Evolutionary conservation across 2,329 filamentous ascomycete species (phyloP).

Genomic region (Ophiostoma ips): DNA sequence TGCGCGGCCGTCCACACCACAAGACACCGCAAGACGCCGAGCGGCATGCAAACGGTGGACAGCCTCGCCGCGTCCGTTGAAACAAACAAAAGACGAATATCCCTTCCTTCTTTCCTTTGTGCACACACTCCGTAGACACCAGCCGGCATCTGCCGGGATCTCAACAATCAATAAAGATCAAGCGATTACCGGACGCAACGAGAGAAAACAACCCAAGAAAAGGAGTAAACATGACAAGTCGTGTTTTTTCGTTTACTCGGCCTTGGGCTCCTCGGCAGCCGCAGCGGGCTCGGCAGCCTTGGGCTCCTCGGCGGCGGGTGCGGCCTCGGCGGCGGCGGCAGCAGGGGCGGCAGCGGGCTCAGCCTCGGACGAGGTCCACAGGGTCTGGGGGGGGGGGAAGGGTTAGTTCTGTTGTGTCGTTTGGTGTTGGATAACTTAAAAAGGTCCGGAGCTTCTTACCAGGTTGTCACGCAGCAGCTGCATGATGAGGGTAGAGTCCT

Average conservation of each 20-base stretch:
- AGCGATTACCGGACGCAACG: conserved; percentile 24
- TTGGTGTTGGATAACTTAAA: conserved; percentile 42
- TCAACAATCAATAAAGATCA: conserved; percentile 27
- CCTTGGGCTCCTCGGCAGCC: conserved; percentile 55
- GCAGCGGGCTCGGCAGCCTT: conserved; percentile 37
- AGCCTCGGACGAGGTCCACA: conserved; percentile 90
- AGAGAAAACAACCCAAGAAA: conserved; percentile 20
- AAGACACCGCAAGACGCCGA: too few relatives aligned
- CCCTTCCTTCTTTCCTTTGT: conserved; percentile 35
- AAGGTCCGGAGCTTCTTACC: conserved; percentile 93
- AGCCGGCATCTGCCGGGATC: conserved; percentile 31
- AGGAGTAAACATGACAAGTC: conserved; percentile 8
- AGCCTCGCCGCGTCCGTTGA: conserved; percentile 3
- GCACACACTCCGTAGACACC: conserved; percentile 53
- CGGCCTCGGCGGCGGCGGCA: conserved; percentile 22
- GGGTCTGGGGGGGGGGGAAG: conserved; percentile 56
- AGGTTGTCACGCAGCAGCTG: conserved; percentile 97
- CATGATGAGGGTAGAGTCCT: conserved; percentile 98
- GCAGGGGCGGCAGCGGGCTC: conserved; percentile 47
- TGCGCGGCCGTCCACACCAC: conserved; percentile 9
- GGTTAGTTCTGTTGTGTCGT: conserved; percentile 16
- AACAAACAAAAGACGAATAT: conserved; percentile 8
- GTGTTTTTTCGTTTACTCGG: conserved; percentile 35
- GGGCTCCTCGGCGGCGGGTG: conserved; percentile 43
- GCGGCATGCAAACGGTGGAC: conserved; percentile 3